Conservation (phyloP, 2,329 filamentous ascomycete genomes). For the Calonectria pauciramosa region DNA sequence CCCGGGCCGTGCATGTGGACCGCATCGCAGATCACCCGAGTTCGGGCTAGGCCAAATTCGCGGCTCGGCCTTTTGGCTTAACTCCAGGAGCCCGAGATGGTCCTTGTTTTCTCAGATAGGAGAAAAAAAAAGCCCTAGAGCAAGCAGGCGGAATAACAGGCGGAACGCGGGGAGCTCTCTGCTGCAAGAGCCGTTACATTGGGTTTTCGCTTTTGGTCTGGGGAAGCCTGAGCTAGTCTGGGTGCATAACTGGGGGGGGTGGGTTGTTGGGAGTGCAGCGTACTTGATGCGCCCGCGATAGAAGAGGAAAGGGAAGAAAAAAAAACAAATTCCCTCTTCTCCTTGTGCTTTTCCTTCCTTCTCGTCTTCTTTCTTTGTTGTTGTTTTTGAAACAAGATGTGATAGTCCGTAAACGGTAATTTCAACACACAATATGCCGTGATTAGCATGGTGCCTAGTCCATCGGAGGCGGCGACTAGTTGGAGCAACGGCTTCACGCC, state of each 20-base stretch:
- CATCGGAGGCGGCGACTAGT: not conserved
- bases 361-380: not conserved
- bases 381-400: not conserved
- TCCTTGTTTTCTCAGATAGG: not conserved
- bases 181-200: not conserved
- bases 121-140: not conserved
- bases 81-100: conserved; percentile 36
- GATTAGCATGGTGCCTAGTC: not conserved
- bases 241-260: not conserved
- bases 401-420: not conserved
- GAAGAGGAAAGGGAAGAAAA: no score
- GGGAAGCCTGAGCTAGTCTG: not conserved
- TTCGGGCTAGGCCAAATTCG: conserved; percentile 30
- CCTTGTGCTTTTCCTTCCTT: not conserved
- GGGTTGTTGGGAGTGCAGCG: not conserved
- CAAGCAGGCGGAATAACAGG: not conserved
- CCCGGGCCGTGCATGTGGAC: not conserved
- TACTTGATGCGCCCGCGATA: not conserved
- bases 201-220: conserved; percentile 8
- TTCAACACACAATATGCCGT: not conserved
- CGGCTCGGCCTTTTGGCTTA: conserved; percentile 43
- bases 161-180: not conserved
- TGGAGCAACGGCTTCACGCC: not conserved
- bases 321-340: not conserved
- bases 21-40: conserved; percentile 18